Conservation (phyloP, 129 eudicot species). For the Arctium lappa region DNA sequence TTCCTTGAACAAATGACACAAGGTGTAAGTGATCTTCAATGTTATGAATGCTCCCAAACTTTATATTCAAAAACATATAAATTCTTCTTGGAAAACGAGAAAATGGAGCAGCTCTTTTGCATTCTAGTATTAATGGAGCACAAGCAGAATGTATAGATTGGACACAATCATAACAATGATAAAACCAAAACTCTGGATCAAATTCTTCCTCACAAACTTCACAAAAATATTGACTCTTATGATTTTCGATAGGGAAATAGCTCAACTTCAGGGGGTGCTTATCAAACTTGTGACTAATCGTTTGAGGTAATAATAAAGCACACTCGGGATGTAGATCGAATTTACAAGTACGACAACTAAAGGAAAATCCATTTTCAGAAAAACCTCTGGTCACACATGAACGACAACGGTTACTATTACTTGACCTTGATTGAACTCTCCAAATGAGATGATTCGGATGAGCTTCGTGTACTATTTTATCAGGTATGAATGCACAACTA, state of each 20-base stretch:
- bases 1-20: background rate
- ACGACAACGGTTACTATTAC: background rate
- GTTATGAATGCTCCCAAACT: background rate
- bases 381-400: background rate
- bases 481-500: slow-evolving; percentile 11
- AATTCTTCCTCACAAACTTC: slow-evolving; percentile 11
- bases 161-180: background rate
- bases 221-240: background rate
- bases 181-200: background rate
- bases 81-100: background rate
- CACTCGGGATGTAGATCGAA: background rate
- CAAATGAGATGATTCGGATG: background rate
- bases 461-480: background rate
- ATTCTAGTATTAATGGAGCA: background rate
- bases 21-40: background rate
- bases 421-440: background rate
- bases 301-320: slow-evolving; percentile 1
- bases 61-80: background rate
- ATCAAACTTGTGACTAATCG: background rate
- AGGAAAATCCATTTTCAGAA: background rate
- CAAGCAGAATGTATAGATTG: background rate
- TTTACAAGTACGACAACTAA: background rate
- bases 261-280: background rate
- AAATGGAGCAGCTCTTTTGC: background rate
- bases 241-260: background rate